Evolutionary conservation across 2,329 filamentous ascomycete species (phyloP), one percentile per base, ranked within the genome.

Genomic region (Ustulina deusta): DNA sequence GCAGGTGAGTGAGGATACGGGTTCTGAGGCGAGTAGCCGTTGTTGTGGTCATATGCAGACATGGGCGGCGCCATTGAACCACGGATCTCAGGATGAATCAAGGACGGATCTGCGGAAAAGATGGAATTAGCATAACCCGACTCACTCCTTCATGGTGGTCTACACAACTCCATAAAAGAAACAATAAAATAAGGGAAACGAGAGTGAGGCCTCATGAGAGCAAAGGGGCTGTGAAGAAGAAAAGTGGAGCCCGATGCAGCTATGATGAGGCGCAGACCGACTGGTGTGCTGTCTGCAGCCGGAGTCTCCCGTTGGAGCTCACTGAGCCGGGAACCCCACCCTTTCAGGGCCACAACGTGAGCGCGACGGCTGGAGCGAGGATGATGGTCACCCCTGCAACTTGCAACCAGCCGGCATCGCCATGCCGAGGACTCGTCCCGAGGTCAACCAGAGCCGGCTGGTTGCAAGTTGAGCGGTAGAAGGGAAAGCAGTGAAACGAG

Each of bases 1-100:
- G 87, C 87, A 3, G 91, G 90, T 1, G 91, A 93, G 49, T 86
- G 82, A 49, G 88, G 86, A 76, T 85, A 88, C 17, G 79, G 79
- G 66, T 82, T 80, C 61, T 79, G 79, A 52, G 83, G 82, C 60
- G 84, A 83, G 74, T 83, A 87, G 69, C 80, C 78, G 54, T 77
- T 77, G 69, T 81, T 77, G 69, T 81, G 78, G 36, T 88, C 85
- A 72, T 83, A 87, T 20, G 80, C 78, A 32, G 83, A 80, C 79
- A 88, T 85, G 61, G 76, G 76, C 22, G 77, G 76, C 59, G 81
- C 80, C 76, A 84, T 81, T 36, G 82, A 79, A 54, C 83, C 82
- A 72, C 78, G 79, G 72, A 87, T 84, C 69, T 87, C 85, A 49
- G 85, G 83, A 71, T 88, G 85, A 71, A 89, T 86, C 65, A 88